Base-by-base conservation (phyloP, 2,329 filamentous ascomycete species). In the Dryadomyces quercivorus region DNA sequence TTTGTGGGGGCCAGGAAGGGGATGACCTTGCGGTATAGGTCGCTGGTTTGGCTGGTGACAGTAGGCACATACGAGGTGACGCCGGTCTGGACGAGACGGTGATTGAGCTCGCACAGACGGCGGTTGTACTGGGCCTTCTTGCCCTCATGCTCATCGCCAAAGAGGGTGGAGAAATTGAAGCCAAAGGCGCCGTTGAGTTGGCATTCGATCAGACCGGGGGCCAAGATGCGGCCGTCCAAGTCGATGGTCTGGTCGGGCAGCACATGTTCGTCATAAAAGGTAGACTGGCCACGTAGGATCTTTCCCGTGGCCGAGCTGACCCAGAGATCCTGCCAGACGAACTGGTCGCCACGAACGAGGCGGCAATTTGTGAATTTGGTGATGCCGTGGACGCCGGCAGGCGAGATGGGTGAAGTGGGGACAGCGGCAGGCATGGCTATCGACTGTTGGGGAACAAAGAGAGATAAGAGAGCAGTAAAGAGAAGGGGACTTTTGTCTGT, bases 161-260 rank as follows among this genome's bases (percentile, higher is more conserved):
- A 81, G 10, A 89, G 75, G 1, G 82, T 81, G 3, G 88, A 93
- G 67, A 94, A 95, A 72, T 95, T 92, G 74, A 95, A 94, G 55
- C 90, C 90, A 63, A 90, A 92, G 10, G 87, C 90, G 50, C 91
- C 91, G 64, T 96, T 96, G 61, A 96, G 82, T 69, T 96, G 91
- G 52, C 86, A 85, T 61, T 96, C 91, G 62, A 96, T 93, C 64
- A 96, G 77, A 26, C 91, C 91, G 0, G 91, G 89, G 0, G 86
- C 82, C 20, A 96, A 67, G 60, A 95, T 92, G 62, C 88, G 88
- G 56, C 89, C 88, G 52, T 82, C 80, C 1, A 96, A 81, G 63
- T 96, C 82, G 61, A 95, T 75, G 53, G 84, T 83, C 61, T 82
- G 71, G 65, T 92, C 87, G 1, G 91, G 88, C 2, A 84, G 73